Evolutionary conservation across 768 basidiomycete species (phyloP).

Genomic region (Dentipellis fragilis): DNA sequence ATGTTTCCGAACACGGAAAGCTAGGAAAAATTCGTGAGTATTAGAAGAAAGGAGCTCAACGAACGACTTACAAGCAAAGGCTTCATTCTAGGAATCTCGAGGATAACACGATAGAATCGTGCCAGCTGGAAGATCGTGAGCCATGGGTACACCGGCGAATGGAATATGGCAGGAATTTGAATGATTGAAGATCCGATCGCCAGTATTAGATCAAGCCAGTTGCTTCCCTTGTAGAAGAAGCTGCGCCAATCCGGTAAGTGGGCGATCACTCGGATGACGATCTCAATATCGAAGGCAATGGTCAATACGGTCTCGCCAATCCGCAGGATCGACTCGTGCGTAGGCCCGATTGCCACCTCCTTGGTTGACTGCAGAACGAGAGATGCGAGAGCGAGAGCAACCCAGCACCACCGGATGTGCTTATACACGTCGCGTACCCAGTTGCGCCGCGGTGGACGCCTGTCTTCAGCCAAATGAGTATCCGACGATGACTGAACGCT

Average conservation of each 20-base stretch:
- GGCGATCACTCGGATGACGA: slow-evolving; percentile 60
- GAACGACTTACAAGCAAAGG: slow-evolving; percentile 58
- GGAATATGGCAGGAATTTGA: slow-evolving; percentile 70
- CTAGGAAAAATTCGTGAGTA: slow-evolving; percentile 27
- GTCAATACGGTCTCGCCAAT: slow-evolving; percentile 71
- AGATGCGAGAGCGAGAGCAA: slow-evolving; percentile 60
- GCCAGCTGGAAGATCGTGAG: slow-evolving; percentile 78
- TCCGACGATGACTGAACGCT: background rate
- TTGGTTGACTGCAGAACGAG: slow-evolving; percentile 66
- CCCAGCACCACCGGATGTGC: slow-evolving; percentile 63
- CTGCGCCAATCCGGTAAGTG: slow-evolving; percentile 74
- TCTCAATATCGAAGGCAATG: slow-evolving; percentile 81
- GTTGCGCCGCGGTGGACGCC: slow-evolving; percentile 34
- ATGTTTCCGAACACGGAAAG: slow-evolving; percentile 87
- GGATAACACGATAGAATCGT: slow-evolving; percentile 86
- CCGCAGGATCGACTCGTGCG: slow-evolving; percentile 41
- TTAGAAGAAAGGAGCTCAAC: slow-evolving; percentile 1
- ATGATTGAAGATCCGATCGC: slow-evolving; percentile 71
- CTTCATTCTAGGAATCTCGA: slow-evolving; percentile 85
- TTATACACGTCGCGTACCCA: slow-evolving; percentile 44
- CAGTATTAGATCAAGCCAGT: slow-evolving; percentile 68
- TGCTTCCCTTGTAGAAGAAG: slow-evolving; percentile 53
- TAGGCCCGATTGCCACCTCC: slow-evolving; percentile 36
- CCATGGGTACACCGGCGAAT: slow-evolving; percentile 71
- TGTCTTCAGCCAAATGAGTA: slow-evolving; percentile 26